Percentiles rank a stretch among this genome's conserved stretches.
These are phyloP conservation scores for Coprinopsis strossmayeri DNA, from an alignment of 768 basidiomycete genomes.

Conservation along the genomic window DNA sequence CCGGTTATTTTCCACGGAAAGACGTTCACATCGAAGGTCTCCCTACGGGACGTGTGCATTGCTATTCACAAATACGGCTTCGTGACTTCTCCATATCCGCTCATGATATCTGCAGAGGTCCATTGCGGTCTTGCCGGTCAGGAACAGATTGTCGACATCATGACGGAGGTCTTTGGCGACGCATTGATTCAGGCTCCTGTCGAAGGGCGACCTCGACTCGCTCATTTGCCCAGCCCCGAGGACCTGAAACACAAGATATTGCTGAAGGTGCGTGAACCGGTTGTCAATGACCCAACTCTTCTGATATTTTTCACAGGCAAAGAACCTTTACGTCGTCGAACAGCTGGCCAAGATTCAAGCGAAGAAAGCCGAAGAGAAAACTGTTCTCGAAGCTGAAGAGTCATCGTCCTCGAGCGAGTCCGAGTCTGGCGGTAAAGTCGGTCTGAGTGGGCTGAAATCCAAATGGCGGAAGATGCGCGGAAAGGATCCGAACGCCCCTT, in stretches of 20 bases:
- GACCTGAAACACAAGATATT: conserved; percentile 73
- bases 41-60: conserved; percentile 72
- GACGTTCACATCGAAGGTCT: conserved; percentile 79
- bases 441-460: conserved; percentile 17
- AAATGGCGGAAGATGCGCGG: conserved; percentile 22
- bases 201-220: conserved; percentile 41
- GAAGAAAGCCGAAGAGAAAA: conserved; percentile 58
- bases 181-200: conserved; percentile 30
- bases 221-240: conserved; percentile 75
- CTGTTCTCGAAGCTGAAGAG: conserved; percentile 34
- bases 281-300: neutral
- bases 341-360: conserved; percentile 64
- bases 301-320: conserved; percentile 39
- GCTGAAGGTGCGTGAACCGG: conserved; percentile 61
- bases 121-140: conserved; percentile 81
- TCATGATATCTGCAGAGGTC: conserved; percentile 90
- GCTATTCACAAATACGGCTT: conserved; percentile 90
- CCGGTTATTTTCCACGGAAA: conserved; percentile 88
- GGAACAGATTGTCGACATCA: conserved; percentile 68
- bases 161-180: conserved; percentile 48
- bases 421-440: conserved; percentile 3
- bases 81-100: conserved; percentile 81
- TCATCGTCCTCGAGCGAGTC: conserved; percentile 18
- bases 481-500: conserved; percentile 16
- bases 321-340: conserved; percentile 75